A percentile compares a stretch with the other conserved stretches of the same genome.
Conservation (phyloP, 1,139 yeast genomes). For the Zygoascus meyerae region DNA sequence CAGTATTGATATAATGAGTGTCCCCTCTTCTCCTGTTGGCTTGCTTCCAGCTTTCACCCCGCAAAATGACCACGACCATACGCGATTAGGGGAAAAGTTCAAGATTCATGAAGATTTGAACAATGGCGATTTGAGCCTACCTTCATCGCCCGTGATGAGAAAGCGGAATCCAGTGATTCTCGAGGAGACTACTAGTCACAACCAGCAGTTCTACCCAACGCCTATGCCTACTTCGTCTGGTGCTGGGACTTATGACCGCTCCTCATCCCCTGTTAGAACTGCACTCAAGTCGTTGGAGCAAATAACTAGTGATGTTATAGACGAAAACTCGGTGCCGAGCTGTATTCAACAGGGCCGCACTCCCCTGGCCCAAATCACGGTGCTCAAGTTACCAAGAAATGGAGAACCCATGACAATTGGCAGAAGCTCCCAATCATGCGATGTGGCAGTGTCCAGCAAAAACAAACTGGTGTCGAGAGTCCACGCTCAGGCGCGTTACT, state of each 20-base stretch:
- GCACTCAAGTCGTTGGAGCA: conserved; percentile 11
- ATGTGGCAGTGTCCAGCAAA: conserved; percentile 48
- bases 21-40: conserved; percentile 10
- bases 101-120: conserved; percentile 17
- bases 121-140: not conserved
- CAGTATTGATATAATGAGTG: conserved; percentile 3
- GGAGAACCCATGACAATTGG: conserved; percentile 45
- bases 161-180: conserved; percentile 2
- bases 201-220: conserved; percentile 24
- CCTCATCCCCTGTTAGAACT: conserved; percentile 21
- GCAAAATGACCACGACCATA: conserved; percentile 2
- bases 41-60: conserved; percentile 22
- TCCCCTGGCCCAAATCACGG: conserved; percentile 31
- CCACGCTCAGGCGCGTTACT: conserved; percentile 46
- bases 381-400: conserved; percentile 29
- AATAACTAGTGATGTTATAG: conserved; percentile 4
- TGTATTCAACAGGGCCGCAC: conserved; percentile 17
- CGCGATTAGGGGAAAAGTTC: conserved; percentile 10
- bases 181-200: not conserved
- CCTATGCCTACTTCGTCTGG: conserved; percentile 27
- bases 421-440: conserved; percentile 59
- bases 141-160: conserved; percentile 12
- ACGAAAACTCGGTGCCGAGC: conserved; percentile 8
- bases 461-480: conserved; percentile 63
- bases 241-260: conserved; percentile 13